Evolutionary conservation across 805 yeast species (phyloP), one percentile per base, ranked within the genome.

Genomic region (Ogataea pini): DNA sequence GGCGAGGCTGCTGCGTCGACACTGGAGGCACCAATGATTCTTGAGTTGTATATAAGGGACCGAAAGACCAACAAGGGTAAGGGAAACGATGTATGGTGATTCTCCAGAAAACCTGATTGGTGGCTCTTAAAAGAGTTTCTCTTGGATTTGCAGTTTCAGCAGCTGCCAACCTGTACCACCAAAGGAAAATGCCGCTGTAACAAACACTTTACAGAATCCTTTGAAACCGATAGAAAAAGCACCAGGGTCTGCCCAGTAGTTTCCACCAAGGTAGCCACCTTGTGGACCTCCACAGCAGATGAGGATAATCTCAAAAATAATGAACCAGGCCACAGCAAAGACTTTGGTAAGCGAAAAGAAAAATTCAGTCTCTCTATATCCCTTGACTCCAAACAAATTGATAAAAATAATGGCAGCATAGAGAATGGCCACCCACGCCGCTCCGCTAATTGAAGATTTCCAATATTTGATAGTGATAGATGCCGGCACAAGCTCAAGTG

Each of bases 281-380:
- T 62, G 55, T 12, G 79, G 80, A 43, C 82, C 84, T 56, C 86
- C 86, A 57, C 86, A 86, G 50, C 76, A 63, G 40, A 75, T 72
- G 41, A 80, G 64, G 16, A 80, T 68, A 25, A 82, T 69, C 39
- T 79, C 74, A 46, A 80, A 64, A 46, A 82, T 73, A 45, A 76
- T 70, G 58, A 82, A 82, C 0, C 84, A 85, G 28, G 73, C 49
- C 40, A 82, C 75, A 64, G 84, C 80, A 12, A 71, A 37, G 8
- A 79, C 73, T 60, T 82, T 82, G 48, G 76, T 69, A 14, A 69
- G 44, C 47, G 82, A 77, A 58, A 82, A 73, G 29, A 75, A 57
- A 51, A 76, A 80, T 60, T 82, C 86, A 16, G 80, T 79, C 64
- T 82, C 87, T 58, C 85, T 86, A 59, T 79, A 82, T 24, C 84